A percentile compares a stretch with the other conserved stretches of the same genome.
Evolutionary conservation across 169 alveolate species (phyloP).

Genomic region (Plasmodium billcollinsi): DNA sequence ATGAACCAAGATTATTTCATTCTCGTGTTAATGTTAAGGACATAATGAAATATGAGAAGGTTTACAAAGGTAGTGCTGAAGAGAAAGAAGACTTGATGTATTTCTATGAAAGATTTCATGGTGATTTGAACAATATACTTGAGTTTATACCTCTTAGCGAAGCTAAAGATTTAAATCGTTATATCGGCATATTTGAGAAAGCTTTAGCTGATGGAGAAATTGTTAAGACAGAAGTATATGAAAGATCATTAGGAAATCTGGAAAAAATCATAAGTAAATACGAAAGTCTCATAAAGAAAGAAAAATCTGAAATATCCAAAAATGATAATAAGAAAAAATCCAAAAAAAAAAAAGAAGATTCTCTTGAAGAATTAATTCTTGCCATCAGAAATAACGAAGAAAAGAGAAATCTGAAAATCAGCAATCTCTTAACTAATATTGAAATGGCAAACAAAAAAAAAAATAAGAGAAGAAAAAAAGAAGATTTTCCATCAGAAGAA

Average conservation of each 20-base stretch:
- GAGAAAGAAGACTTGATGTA: conserved; percentile 85
- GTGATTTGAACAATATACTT: conserved; percentile 79
- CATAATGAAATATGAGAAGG: conserved; percentile 78
- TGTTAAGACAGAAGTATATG: conserved; percentile 18
- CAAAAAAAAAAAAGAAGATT: conserved; percentile 13
- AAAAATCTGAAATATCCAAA: background rate
- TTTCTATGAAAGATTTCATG: conserved; percentile 82
- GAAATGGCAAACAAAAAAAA: conserved; percentile 40
- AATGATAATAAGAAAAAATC: conserved; percentile 4
- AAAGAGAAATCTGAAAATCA: conserved; percentile 30
- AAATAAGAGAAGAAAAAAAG: conserved; percentile 39
- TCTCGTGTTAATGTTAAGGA: conserved; percentile 72
- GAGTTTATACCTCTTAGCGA: conserved; percentile 83
- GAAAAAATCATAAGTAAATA: conserved; percentile 26
- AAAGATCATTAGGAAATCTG: conserved; percentile 22
- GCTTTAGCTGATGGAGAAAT: conserved; percentile 67
- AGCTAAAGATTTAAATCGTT: conserved; percentile 78
- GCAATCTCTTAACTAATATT: conserved; percentile 17
- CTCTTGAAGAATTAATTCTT: conserved; percentile 54
- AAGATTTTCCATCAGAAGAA: conserved; percentile 60
- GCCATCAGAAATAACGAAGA: conserved; percentile 74
- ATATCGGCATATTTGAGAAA: conserved; percentile 66
- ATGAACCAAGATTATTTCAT: conserved; percentile 56
- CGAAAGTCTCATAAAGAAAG: background rate
- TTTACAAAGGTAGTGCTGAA: conserved; percentile 79